Evolutionary conservation across 1,139 yeast genomes (phyloP).

Genomic region (Diutina ranongensis): DNA sequence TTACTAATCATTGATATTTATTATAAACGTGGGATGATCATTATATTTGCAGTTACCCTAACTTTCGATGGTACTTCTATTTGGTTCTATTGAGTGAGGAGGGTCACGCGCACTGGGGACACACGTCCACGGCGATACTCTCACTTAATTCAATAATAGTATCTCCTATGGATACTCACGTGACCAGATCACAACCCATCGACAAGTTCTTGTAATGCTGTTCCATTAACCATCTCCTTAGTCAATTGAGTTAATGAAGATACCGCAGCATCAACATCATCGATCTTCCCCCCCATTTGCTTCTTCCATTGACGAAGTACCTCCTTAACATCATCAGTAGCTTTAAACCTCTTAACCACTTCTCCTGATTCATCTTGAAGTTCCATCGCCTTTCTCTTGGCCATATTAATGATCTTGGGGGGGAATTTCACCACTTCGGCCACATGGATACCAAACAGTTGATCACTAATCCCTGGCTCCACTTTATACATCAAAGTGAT

Average conservation of each 20-base stretch:
- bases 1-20: too few relatives aligned
- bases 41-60: too few relatives aligned
- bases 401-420: slow-evolving; percentile 78
- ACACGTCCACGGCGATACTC: too few relatives aligned
- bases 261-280: background rate
- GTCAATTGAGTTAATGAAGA: background rate
- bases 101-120: too few relatives aligned
- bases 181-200: background rate
- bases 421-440: slow-evolving; percentile 95
- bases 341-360: slow-evolving; percentile 15
- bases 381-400: slow-evolving; percentile 85
- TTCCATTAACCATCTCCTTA: background rate
- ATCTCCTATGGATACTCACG: too few relatives aligned
- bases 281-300: background rate
- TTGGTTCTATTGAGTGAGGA: too few relatives aligned
- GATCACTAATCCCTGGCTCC: slow-evolving; percentile 85
- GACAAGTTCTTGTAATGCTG: slow-evolving; percentile 2
- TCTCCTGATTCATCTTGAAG: slow-evolving; percentile 54
- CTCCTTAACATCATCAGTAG: background rate
- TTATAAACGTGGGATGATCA: too few relatives aligned
- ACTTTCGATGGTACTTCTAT: background rate
- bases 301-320: background rate
- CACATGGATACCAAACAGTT: slow-evolving; percentile 94
- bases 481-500: slow-evolving; percentile 84
- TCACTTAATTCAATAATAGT: background rate